Evolutionary conservation across 148 eudicot genomes (phyloP).

Genomic region (Spergularia bocconei): DNA sequence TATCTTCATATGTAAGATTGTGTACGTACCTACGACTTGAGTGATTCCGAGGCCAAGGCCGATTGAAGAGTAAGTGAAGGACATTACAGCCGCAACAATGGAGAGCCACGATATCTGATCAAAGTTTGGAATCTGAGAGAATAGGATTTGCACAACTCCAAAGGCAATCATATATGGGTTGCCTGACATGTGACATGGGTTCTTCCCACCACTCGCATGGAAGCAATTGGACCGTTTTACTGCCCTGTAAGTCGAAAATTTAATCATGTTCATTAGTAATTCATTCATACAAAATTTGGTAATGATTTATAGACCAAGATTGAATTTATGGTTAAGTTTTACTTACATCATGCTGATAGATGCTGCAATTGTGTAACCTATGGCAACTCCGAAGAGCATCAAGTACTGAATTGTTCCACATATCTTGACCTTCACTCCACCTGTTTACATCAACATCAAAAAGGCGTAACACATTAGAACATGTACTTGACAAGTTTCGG

Average conservation of each 20-base stretch:
- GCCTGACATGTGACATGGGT: conserved; percentile 51
- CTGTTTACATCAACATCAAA: conserved; percentile 24
- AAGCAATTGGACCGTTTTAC: conserved; percentile 49
- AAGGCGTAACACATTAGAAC: neutral
- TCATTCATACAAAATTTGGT: neutral
- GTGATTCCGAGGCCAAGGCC: conserved; percentile 49
- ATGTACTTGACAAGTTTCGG: neutral
- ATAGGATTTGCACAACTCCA: conserved; percentile 40
- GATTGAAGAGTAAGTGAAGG: conserved; percentile 50
- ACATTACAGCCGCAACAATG: conserved; percentile 51
- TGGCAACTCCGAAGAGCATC: conserved; percentile 57
- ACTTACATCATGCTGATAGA: conserved; percentile 77
- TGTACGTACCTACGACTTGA: too few species aligned
- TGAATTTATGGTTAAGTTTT: neutral
- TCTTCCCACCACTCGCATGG: conserved; percentile 38
- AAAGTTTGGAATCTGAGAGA: conserved; percentile 57
- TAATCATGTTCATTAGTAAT: neutral
- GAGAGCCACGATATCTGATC: conserved; percentile 54
- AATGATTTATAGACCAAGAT: neutral
- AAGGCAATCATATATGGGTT: conserved; percentile 54
- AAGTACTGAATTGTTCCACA: conserved; percentile 69
- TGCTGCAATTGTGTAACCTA: conserved; percentile 72
- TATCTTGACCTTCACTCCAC: conserved; percentile 51
- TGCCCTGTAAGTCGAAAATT: conserved; percentile 38
- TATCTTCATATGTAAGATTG: too few species aligned